Conservation (phyloP, 805 yeast species). For the Zygosaccharomyces kombuchaensis region DNA sequence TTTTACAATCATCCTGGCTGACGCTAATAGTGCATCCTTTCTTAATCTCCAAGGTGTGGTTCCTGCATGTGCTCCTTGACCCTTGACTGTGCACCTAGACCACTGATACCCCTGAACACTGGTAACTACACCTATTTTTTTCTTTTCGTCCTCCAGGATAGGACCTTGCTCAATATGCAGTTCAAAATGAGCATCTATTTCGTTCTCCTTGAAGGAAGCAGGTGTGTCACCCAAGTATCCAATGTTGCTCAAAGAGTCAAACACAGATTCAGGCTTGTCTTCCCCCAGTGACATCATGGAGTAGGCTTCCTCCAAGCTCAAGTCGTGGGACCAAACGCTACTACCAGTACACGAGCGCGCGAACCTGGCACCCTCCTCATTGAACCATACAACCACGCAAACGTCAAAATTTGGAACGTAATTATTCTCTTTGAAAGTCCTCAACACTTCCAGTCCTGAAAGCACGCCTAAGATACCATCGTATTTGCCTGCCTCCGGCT, state of each 20-base stretch:
- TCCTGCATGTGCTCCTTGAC: constrained; percentile 70
- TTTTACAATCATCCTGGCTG: constrained; percentile 51
- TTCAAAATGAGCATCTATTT: constrained; percentile 67
- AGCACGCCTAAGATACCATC: constrained; percentile 71
- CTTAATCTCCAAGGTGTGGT: constrained; percentile 63
- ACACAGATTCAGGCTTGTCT: constrained; percentile 44
- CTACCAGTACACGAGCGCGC: constrained; percentile 66
- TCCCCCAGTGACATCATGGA: constrained; percentile 52
- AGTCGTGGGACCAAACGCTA: constrained; percentile 59
- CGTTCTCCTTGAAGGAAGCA: constrained; percentile 47
- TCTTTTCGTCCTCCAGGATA: constrained; percentile 50
- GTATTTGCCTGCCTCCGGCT: constrained; percentile 74
- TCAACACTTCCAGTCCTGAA: constrained; percentile 60
- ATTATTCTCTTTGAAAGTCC: constrained; percentile 58
- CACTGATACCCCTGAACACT: constrained; percentile 67
- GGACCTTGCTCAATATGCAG: constrained; percentile 79
- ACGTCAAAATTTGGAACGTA: constrained; percentile 62
- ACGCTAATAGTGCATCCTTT: constrained; percentile 57
- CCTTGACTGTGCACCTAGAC: constrained; percentile 53
- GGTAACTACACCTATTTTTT: constrained; percentile 58
- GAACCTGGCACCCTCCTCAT: constrained; percentile 76
- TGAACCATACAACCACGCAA: constrained; percentile 65
- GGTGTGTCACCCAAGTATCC: constrained; percentile 55
- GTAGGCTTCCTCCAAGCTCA: constrained; percentile 47
- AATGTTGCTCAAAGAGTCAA: constrained; percentile 52